phyloP scores from a whole-genome alignment of 2,329 filamentous ascomycete genomes.

The Scytalidium lignicola region DNA sequence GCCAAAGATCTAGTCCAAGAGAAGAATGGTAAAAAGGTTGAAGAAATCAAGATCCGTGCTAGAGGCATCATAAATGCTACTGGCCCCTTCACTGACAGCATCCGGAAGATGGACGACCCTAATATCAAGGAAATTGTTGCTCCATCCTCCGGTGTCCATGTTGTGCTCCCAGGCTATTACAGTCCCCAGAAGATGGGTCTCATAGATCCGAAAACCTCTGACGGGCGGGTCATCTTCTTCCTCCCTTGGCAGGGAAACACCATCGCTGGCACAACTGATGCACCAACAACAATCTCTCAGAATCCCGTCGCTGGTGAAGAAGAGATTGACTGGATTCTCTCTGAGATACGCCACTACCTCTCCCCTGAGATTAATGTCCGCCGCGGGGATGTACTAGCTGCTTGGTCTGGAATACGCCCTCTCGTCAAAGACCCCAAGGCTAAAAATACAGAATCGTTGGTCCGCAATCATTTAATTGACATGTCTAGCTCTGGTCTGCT shows the following conservation, averaged over 20 bases:
- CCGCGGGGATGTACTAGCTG: slow-evolving; percentile 80
- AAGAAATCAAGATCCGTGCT: slow-evolving; percentile 67
- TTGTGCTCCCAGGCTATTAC: slow-evolving; percentile 84
- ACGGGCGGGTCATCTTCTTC: slow-evolving; percentile 89
- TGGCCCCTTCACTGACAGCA: slow-evolving; percentile 80
- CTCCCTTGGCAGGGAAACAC: slow-evolving; percentile 91
- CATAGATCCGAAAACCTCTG: slow-evolving; percentile 80
- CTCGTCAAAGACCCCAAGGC: slow-evolving; percentile 83
- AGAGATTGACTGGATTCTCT: slow-evolving; percentile 83
- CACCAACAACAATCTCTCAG: slow-evolving; percentile 63
- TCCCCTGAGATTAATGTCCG: slow-evolving; percentile 81
- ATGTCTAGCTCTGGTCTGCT: slow-evolving; percentile 74
- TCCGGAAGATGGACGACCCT: slow-evolving; percentile 79
- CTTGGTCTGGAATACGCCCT: slow-evolving; percentile 84
- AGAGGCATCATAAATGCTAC: slow-evolving; percentile 86
- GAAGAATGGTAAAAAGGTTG: slow-evolving; percentile 53
- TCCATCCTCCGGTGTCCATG: slow-evolving; percentile 78
- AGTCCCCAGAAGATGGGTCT: slow-evolving; percentile 81
- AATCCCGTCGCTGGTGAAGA: slow-evolving; percentile 76
- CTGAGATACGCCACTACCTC: slow-evolving; percentile 76
- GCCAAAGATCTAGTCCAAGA: slow-evolving; percentile 67
- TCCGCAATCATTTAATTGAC: slow-evolving; percentile 80
- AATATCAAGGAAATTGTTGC: slow-evolving; percentile 72
- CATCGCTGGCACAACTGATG: slow-evolving; percentile 83
- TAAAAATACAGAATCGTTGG: slow-evolving; percentile 78